Percentiles rank a stretch among this genome's conserved stretches.
Conservation (phyloP, 495 filamentous ascomycete species). For the Talaromyces borbonicus region DNA sequence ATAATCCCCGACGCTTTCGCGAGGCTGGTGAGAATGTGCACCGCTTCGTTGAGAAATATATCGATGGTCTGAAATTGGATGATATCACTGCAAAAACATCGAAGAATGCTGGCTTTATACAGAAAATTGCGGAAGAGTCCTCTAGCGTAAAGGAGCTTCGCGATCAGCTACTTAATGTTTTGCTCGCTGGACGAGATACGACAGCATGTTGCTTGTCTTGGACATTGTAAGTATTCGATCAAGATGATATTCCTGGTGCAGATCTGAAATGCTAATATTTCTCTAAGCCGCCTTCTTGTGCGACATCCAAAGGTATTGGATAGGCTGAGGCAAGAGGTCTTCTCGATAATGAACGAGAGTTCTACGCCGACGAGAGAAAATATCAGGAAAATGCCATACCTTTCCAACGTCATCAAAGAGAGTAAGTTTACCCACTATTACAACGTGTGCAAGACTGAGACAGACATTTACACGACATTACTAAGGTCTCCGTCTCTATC, state of each 20-base stretch:
- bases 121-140: conserved; percentile 18
- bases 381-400: conserved; percentile 29
- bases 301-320: conserved; percentile 16
- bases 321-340: conserved; percentile 19
- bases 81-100: neutral
- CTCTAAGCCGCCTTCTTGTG: conserved; percentile 21
- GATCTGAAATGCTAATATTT: neutral
- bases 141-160: conserved; percentile 26
- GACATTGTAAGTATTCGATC: conserved; percentile 17
- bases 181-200: conserved; percentile 55
- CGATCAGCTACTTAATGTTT: conserved; percentile 46
- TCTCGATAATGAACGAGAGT: conserved; percentile 12
- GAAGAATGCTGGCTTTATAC: conserved; percentile 12
- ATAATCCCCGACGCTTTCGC: conserved; percentile 21
- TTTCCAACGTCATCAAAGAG: conserved; percentile 35
- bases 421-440: too few species aligned
- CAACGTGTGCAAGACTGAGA: conserved; percentile 20
- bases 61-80: conserved; percentile 15
- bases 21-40: conserved; percentile 31
- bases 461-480: conserved; percentile 14
- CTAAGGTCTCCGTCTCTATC: conserved; percentile 53
- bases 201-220: conserved; percentile 39
- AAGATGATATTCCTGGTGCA: conserved; percentile 3
- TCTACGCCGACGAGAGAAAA: conserved; percentile 20
- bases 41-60: conserved; percentile 26